A percentile compares a stretch with the other conserved stretches of the same genome.
Evolutionary conservation across 768 basidiomycete genomes (phyloP).

Genomic region (Austroboletus eburneus): DNA sequence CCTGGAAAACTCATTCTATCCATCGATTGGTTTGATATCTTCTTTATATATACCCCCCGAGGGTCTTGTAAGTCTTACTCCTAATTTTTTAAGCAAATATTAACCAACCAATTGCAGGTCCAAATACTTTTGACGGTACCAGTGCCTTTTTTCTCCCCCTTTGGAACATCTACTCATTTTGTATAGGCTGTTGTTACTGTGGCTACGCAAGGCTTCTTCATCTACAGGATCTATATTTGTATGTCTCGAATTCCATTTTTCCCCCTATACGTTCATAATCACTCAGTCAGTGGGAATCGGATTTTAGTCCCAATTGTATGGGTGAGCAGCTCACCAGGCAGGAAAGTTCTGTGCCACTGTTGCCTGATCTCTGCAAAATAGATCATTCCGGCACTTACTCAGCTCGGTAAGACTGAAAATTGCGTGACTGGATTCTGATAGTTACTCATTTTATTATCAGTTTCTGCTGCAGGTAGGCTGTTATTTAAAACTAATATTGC

Average conservation of each 20-base stretch:
- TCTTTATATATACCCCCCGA: neutral
- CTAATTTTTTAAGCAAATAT: neutral
- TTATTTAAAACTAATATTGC: neutral
- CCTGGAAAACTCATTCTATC: neutral
- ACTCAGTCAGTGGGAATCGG: constrained; percentile 5
- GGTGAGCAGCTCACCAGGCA: neutral
- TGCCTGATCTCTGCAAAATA: neutral
- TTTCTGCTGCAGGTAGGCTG: neutral
- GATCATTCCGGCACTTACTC: neutral
- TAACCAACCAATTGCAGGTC: constrained; percentile 1
- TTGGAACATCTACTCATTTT: neutral
- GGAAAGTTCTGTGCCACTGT: neutral
- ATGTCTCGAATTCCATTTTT: neutral
- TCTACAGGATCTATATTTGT: constrained; percentile 14
- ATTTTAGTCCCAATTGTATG: neutral
- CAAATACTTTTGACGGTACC: constrained; percentile 4
- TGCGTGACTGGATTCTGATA: neutral
- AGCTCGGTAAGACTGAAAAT: constrained; percentile 5
- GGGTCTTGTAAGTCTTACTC: neutral
- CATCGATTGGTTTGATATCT: neutral
- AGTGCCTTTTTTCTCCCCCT: neutral
- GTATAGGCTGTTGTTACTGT: constrained; percentile 2
- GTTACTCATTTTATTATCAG: neutral
- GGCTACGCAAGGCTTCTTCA: constrained; percentile 8
- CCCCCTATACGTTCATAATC: neutral